phyloP scores from a whole-genome alignment of 2,329 filamentous ascomycete species.

The Colletotrichum sp. region DNA sequence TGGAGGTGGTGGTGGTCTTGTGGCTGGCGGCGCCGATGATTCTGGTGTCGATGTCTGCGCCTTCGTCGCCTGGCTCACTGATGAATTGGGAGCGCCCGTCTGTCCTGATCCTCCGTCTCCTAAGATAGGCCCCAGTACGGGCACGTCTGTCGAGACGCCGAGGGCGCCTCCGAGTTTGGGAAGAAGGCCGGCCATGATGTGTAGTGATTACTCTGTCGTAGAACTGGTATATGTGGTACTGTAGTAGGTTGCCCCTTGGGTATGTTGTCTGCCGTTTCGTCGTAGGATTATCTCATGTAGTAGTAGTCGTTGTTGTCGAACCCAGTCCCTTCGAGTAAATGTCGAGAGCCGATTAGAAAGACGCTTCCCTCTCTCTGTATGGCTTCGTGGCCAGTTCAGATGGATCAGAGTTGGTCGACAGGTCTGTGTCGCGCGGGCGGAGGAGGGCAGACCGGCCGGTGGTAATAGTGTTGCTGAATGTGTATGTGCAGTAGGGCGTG shows the following conservation, averaged over 20 bases:
- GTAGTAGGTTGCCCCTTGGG: neutral
- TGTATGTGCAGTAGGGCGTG: neutral
- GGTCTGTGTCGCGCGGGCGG: neutral
- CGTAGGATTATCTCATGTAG: neutral
- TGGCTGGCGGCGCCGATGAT: neutral
- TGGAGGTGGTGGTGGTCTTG: neutral
- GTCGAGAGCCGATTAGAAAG: neutral
- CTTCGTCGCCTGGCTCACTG: neutral
- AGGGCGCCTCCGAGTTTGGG: neutral
- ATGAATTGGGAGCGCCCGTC: neutral
- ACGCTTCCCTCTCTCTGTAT: neutral
- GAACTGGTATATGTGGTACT: neutral
- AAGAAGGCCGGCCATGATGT: constrained; percentile 12
- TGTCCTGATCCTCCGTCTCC: neutral
- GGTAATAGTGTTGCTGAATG: neutral
- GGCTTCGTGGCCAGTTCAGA: neutral
- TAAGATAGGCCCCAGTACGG: neutral
- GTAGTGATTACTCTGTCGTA: neutral
- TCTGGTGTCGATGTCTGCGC: neutral
- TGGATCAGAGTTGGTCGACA: neutral
- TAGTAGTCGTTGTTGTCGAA: neutral
- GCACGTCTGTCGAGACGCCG: neutral
- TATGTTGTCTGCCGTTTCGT: neutral
- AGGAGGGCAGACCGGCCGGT: neutral
- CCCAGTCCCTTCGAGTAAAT: neutral